Conservation (phyloP, 2,329 filamentous ascomycete species). For the Tolypocladium guangdongense region DNA sequence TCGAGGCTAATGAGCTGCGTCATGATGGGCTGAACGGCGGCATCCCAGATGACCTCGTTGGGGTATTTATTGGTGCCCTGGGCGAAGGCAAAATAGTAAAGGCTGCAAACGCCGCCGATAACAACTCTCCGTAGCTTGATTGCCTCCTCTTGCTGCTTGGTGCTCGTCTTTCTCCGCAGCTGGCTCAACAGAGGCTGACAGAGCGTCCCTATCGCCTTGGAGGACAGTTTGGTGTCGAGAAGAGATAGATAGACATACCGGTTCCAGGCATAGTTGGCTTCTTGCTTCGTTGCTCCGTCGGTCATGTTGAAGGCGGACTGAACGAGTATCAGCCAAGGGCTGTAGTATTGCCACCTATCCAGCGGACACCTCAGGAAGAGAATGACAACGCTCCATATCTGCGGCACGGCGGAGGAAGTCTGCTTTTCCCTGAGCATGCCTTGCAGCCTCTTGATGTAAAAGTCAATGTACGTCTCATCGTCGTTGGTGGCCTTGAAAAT, state of each 20-base stretch:
- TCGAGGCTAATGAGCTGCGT: conserved; percentile 37
- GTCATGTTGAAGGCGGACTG: conserved; percentile 75
- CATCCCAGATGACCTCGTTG: conserved; percentile 69
- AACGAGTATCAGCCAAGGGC: conserved; percentile 66
- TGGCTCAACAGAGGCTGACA: conserved; percentile 59
- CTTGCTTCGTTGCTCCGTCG: conserved; percentile 57
- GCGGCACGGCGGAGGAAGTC: conserved; percentile 52
- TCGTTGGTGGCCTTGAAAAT: conserved; percentile 40
- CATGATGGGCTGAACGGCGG: conserved; percentile 57
- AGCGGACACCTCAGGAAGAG: conserved; percentile 60
- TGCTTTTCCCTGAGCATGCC: conserved; percentile 55
- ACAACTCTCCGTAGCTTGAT: conserved; percentile 39
- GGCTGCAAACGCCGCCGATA: conserved; percentile 62
- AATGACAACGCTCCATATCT: conserved; percentile 79
- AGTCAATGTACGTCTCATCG: conserved; percentile 56
- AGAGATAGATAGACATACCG: conserved; percentile 67
- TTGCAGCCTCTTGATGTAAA: conserved; percentile 55
- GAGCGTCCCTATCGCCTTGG: conserved; percentile 30
- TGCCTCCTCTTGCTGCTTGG: conserved; percentile 42
- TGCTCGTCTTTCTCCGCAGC: conserved; percentile 51
- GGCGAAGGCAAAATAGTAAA: conserved; percentile 74
- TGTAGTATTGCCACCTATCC: conserved; percentile 63
- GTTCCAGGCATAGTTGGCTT: conserved; percentile 80
- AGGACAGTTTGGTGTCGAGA: conserved; percentile 46
- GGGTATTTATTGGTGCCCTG: conserved; percentile 56